Evolutionary conservation across 2,329 filamentous ascomycete genomes (phyloP).

Genomic region (Cladophialophora yegresii): DNA sequence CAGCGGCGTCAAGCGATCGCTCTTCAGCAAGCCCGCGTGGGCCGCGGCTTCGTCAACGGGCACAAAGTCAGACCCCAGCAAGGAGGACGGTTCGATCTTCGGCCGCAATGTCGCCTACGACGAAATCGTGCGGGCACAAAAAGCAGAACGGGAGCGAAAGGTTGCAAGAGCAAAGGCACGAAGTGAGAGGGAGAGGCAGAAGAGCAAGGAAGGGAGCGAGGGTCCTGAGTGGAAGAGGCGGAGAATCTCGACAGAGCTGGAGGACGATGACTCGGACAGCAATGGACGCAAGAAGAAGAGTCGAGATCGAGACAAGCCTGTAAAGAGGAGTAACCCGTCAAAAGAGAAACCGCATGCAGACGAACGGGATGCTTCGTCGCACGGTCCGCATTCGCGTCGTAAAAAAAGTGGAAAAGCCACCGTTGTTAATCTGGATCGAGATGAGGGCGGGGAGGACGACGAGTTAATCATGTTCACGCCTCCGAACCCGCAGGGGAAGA

Average conservation of each 20-base stretch:
- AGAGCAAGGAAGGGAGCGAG: constrained; percentile 30
- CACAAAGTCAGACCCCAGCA: constrained; percentile 3
- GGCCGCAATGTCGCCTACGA: constrained; percentile 52
- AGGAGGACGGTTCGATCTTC: constrained; percentile 49
- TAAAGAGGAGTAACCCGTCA: constrained; percentile 27
- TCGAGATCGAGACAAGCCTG: constrained; percentile 13
- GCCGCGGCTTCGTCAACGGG: constrained; percentile 41
- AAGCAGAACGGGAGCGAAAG: constrained; percentile 41
- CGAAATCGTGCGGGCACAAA: constrained; percentile 48
- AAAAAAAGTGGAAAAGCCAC: constrained; percentile 1
- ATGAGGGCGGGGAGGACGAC: constrained; percentile 24
- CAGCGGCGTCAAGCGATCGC: constrained; percentile 45
- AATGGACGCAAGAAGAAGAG: constrained; percentile 31
- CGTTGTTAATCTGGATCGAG: constrained; percentile 3
- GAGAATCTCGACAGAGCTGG: constrained; percentile 30
- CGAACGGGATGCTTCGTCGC: constrained; percentile 12
- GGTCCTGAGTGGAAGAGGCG: constrained; percentile 40
- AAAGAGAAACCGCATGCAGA: constrained; percentile 13
- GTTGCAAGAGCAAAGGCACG: constrained; percentile 37
- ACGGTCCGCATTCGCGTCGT: constrained; percentile 2
- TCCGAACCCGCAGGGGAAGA: not conserved
- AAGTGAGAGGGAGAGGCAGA: constrained; percentile 35
- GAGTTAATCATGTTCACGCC: constrained; percentile 20
- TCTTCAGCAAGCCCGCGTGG: constrained; percentile 60
- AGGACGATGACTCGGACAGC: not conserved